Percentiles rank a stretch among this genome's conserved stretches.
phyloP scores from a whole-genome alignment of 2,329 filamentous ascomycete species.

The Didymella arachidicola region DNA sequence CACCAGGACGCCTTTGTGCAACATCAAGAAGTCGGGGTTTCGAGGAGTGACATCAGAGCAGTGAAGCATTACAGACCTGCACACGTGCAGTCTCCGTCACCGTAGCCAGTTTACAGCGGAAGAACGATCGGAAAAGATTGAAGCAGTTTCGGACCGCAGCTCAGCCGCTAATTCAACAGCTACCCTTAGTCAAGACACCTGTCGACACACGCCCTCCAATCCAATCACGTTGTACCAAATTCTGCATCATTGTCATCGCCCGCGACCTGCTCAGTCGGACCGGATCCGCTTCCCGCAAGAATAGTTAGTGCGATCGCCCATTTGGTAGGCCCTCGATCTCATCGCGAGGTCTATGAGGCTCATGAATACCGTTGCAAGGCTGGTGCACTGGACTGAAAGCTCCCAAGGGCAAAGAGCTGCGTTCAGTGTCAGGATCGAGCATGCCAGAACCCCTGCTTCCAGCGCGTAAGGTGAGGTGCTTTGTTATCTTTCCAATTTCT shows the following conservation, averaged over 20 bases:
- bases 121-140: background rate
- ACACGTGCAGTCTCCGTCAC: constrained; percentile 1
- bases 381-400: background rate
- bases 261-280: constrained; percentile 8
- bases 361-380: constrained; percentile 6
- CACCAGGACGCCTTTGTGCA: background rate
- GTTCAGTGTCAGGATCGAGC: background rate
- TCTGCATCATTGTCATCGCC: constrained; percentile 4
- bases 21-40: background rate
- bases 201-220: background rate
- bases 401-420: constrained; percentile 1
- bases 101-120: background rate
- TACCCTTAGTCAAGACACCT: background rate
- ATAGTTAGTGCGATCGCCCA: constrained; percentile 18
- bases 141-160: background rate
- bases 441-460: background rate
- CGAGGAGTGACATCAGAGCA: constrained; percentile 4
- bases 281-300: constrained; percentile 16
- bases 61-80: background rate
- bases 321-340: constrained; percentile 9
- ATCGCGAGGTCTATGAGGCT: constrained; percentile 17
- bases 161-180: background rate
- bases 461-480: background rate
- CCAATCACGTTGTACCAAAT: constrained; percentile 4
- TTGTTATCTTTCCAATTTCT: background rate